Conservation (phyloP, 176 grass and related monocot genomes). For the Microstegium vimineum region DNA sequence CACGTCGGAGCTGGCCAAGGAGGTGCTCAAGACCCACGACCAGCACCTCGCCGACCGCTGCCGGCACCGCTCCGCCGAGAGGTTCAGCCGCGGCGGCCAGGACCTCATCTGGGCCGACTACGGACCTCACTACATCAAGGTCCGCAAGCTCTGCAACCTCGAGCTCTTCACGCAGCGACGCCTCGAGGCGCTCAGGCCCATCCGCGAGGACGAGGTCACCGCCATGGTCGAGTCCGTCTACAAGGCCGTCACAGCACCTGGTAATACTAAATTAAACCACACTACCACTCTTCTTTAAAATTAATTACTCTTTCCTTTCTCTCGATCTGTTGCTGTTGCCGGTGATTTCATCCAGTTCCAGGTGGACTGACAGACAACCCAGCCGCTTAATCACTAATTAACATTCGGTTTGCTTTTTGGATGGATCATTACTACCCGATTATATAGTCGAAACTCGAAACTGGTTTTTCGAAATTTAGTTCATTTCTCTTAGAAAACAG, state of each 20-base stretch:
- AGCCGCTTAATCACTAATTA: too few relatives aligned
- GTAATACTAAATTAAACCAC: conserved; percentile 51
- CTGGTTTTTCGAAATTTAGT: too few relatives aligned
- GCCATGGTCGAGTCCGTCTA: conserved; percentile 68
- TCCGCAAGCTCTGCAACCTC: conserved; percentile 72
- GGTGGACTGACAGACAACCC: too few relatives aligned
- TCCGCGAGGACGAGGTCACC: conserved; percentile 69
- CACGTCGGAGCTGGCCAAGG: conserved; percentile 53
- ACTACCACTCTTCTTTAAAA: too few relatives aligned
- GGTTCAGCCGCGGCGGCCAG: conserved; percentile 50
- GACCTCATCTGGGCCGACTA: conserved; percentile 83
- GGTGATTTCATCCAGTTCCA: too few relatives aligned
- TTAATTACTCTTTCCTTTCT: too few relatives aligned
- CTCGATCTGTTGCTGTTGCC: too few relatives aligned
- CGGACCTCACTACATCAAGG: conserved; percentile 72
- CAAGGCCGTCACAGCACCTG: conserved; percentile 24
- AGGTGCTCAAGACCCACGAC: conserved; percentile 66
- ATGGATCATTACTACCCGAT: too few relatives aligned
- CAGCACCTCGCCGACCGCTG: conserved; percentile 56
- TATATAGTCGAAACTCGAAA: too few relatives aligned
- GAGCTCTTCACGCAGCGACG: conserved; percentile 63
- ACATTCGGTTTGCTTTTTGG: too few relatives aligned
- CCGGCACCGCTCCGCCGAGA: conserved; percentile 33
- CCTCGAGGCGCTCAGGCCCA: conserved; percentile 61
- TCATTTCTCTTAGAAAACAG: too few relatives aligned